Conservation (phyloP, 768 basidiomycete species). For the Hortiboletus flavorubellus region DNA sequence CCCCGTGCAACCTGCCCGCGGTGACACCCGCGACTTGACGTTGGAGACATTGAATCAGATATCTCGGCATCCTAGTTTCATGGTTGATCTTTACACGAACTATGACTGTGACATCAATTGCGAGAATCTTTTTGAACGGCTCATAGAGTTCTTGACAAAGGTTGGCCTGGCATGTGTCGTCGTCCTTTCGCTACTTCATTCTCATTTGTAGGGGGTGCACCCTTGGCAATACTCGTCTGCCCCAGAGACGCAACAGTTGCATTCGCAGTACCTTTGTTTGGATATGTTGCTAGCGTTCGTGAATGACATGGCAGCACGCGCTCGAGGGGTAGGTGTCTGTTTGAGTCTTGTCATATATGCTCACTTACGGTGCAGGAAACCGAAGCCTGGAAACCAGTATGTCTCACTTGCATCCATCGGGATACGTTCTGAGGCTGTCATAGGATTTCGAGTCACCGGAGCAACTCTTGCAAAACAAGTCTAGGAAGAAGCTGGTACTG, state of each 20-base stretch:
- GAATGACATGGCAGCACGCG: constrained; percentile 78
- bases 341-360: constrained; percentile 7
- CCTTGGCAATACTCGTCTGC: constrained; percentile 57
- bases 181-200: constrained; percentile 4
- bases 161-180: constrained; percentile 38
- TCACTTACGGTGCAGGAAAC: constrained; percentile 31
- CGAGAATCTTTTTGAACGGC: constrained; percentile 90
- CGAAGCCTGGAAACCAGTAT: constrained; percentile 63
- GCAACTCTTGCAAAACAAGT: constrained; percentile 64
- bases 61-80: constrained; percentile 81
- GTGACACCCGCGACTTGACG: constrained; percentile 85
- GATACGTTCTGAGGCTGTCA: background rate
- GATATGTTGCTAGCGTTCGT: constrained; percentile 86
- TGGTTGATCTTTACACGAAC: constrained; percentile 94
- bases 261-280: constrained; percentile 82
- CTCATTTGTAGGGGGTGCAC: constrained; percentile 65
- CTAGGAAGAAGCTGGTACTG: constrained; percentile 81
- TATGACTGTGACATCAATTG: constrained; percentile 97
- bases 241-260: constrained; percentile 63
- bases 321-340: constrained; percentile 40
- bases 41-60: constrained; percentile 84
- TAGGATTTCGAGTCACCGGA: constrained; percentile 58
- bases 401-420: constrained; percentile 19
- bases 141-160: constrained; percentile 86
- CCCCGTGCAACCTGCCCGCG: constrained; percentile 71